Percentiles rank a stretch among this genome's conserved stretches.
phyloP scores from a whole-genome alignment of 208 protist genomes.

The Trypanosoma scelopori region DNA sequence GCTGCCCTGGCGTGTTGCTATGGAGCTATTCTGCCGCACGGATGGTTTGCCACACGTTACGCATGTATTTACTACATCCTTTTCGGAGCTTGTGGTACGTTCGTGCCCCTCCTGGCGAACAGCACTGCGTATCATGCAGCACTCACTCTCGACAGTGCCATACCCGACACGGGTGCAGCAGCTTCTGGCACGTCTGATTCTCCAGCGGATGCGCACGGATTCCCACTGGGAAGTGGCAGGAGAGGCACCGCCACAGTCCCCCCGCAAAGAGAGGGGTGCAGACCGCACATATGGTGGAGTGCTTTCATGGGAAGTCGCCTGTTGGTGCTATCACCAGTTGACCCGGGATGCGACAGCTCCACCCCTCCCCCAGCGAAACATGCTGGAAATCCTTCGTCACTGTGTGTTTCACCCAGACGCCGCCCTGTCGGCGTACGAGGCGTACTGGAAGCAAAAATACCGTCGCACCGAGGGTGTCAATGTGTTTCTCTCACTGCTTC shows the following conservation, averaged over 20 bases:
- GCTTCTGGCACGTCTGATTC: slow-evolving; percentile 31
- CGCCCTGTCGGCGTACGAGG: slow-evolving; percentile 38
- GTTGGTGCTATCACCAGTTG: slow-evolving; percentile 29
- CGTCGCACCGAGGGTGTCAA: slow-evolving; percentile 53
- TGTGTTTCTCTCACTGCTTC: slow-evolving; percentile 66
- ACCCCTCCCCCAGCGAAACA: slow-evolving; percentile 45
- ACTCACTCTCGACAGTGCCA: slow-evolving; percentile 47
- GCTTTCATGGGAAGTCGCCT: slow-evolving; percentile 31
- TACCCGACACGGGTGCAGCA: slow-evolving; percentile 58
- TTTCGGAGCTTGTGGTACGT: slow-evolving; percentile 43
- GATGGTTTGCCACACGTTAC: slow-evolving; percentile 47
- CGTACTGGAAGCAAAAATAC: slow-evolving; percentile 61
- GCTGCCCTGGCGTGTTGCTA: slow-evolving; percentile 13
- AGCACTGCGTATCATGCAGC: slow-evolving; percentile 34
- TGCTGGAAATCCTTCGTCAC: slow-evolving; percentile 55
- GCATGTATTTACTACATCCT: slow-evolving; percentile 47
- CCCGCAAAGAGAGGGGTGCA: not conserved
- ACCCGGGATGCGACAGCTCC: slow-evolving; percentile 8
- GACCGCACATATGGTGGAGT: slow-evolving; percentile 2
- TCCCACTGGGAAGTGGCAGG: slow-evolving; percentile 2
- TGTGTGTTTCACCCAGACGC: slow-evolving; percentile 37
- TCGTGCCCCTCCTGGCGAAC: slow-evolving; percentile 33
- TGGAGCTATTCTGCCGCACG: slow-evolving; percentile 8
- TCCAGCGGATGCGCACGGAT: slow-evolving; percentile 35
- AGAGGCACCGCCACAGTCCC: not conserved